phyloP scores from a whole-genome alignment of 2,329 filamentous ascomycete species.

The Clonostachys solani region DNA sequence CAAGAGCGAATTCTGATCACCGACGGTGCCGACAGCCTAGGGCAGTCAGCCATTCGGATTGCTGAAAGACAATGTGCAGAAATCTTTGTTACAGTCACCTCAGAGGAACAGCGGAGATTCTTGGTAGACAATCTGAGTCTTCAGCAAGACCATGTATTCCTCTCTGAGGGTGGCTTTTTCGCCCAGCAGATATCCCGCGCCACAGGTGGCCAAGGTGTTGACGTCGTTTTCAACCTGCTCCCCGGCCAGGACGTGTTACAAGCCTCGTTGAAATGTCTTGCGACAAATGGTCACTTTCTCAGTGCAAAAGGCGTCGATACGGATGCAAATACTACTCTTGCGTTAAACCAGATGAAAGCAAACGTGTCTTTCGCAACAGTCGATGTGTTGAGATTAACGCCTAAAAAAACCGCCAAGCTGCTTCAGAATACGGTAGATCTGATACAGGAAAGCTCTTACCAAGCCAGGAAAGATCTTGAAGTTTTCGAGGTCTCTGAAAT shows the following conservation, averaged over 20 bases:
- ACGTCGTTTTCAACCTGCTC: conserved; percentile 25
- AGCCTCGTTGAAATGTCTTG: conserved; percentile 25
- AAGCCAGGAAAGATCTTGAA: not conserved
- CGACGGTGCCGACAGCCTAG: conserved; percentile 21
- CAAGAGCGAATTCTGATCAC: conserved; percentile 21
- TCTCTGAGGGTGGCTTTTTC: conserved; percentile 18
- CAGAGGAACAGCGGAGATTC: conserved; percentile 18
- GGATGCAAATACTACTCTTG: conserved; percentile 1
- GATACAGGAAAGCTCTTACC: too few species aligned
- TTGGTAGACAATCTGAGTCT: conserved; percentile 18
- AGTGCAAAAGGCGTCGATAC: conserved; percentile 28
- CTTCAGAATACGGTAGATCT: too few species aligned
- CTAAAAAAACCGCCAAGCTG: too few species aligned
- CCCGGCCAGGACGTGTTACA: conserved; percentile 19
- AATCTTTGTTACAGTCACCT: conserved; percentile 11
- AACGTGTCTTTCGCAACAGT: conserved; percentile 10
- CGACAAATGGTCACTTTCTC: conserved; percentile 23
- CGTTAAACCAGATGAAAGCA: conserved; percentile 7
- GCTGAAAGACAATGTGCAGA: conserved; percentile 15
- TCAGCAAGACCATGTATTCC: conserved; percentile 21
- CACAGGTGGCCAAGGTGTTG: conserved; percentile 21
- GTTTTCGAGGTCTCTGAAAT: conserved; percentile 18
- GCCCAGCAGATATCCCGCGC: conserved; percentile 12
- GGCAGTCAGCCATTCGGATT: conserved; percentile 23
- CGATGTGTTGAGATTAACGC: conserved; percentile 1